These are phyloP conservation scores for Fusarium graminum DNA, from an alignment of 2,329 filamentous ascomycete genomes.

Conservation along the genomic window DNA sequence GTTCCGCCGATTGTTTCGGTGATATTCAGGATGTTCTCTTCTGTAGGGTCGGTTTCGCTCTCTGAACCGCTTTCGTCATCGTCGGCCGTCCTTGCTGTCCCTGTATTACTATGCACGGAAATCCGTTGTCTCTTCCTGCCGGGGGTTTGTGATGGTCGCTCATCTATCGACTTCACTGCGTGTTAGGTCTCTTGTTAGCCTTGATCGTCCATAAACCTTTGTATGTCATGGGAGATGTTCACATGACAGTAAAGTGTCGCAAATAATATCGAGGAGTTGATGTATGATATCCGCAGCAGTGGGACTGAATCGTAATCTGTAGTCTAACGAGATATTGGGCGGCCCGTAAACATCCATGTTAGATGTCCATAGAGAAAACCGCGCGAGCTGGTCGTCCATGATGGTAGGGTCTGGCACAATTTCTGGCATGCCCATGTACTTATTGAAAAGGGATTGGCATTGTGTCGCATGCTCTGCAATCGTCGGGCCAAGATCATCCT, in stretches of 20 bases:
- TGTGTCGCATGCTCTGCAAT: conserved; percentile 8
- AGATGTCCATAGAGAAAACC: conserved; percentile 3
- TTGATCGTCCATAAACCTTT: no score
- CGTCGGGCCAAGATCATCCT: neutral
- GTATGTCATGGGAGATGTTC: no score
- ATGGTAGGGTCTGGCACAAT: conserved; percentile 1
- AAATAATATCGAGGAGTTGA: neutral
- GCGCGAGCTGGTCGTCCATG: conserved; percentile 8
- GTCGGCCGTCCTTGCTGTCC: neutral
- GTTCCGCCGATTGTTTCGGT: conserved; percentile 8
- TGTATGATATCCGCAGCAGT: conserved; percentile 7
- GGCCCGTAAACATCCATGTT: conserved; percentile 13
- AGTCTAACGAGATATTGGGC: conserved; percentile 4
- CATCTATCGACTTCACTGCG: neutral
- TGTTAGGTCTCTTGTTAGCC: neutral
- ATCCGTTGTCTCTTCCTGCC: neutral
- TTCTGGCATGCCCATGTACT: neutral
- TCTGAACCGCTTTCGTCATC: neutral
- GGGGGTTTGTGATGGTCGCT: neutral
- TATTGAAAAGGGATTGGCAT: neutral
- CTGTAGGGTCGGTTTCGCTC: neutral
- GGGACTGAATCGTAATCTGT: conserved; percentile 6
- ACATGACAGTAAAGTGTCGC: neutral
- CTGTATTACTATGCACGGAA: neutral
- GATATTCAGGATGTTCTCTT: neutral